phyloP scores from a whole-genome alignment of 2,329 filamentous ascomycete genomes.

The Fusarium liriodendri region DNA sequence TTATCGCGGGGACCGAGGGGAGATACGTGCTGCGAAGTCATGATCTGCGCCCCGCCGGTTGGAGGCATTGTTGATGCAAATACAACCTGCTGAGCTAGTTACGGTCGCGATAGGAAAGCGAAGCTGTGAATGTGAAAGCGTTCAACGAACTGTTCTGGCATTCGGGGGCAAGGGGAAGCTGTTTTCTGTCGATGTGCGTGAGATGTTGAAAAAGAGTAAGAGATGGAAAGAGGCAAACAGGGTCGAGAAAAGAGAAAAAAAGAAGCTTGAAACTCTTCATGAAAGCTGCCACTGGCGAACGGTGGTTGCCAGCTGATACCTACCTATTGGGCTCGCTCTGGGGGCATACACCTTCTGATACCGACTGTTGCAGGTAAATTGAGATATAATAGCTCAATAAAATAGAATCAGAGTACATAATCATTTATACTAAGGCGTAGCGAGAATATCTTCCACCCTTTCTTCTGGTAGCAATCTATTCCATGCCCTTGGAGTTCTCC shows the following conservation, averaged over 20 bases:
- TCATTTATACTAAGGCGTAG: rapidly evolving
- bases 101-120: neutral
- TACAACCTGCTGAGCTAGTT: neutral
- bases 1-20: neutral
- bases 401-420: neutral
- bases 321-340: neutral
- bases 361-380: neutral
- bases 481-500: too few relatives aligned
- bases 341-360: neutral
- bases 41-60: neutral
- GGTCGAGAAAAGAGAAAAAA: neutral
- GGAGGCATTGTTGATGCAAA: neutral
- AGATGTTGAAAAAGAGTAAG: neutral
- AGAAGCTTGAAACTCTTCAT: neutral
- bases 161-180: neutral
- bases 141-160: neutral
- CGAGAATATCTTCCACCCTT: neutral
- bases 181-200: neutral
- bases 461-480: too few relatives aligned
- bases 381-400: neutral
- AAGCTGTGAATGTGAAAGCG: neutral
- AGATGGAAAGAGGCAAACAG: neutral
- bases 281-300: slow-evolving; percentile 5
- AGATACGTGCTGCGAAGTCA: neutral
- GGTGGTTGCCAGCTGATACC: slow-evolving; percentile 24